Percentiles rank a stretch among this genome's conserved stretches.
Conservation (phyloP, 1,284 basidiomycete genomes). For the Ceratobasidium sp. region DNA sequence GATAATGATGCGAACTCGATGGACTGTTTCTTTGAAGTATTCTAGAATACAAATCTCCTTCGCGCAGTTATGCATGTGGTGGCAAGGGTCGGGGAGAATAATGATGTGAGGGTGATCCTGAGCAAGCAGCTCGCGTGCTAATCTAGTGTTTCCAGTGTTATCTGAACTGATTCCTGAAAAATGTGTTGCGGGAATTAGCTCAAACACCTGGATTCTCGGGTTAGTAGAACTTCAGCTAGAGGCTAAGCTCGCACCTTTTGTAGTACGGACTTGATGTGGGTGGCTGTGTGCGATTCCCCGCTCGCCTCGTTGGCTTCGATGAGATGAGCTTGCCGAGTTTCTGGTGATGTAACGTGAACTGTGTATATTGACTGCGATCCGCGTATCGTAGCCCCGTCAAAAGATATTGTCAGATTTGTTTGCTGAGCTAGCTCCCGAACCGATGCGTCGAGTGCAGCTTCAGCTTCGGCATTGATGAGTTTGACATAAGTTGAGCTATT, state of each 20-base stretch:
- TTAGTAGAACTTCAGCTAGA: background rate
- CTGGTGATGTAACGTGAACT: conserved; percentile 52
- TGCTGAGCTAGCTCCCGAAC: conserved; percentile 1
- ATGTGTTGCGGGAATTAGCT: conserved; percentile 51
- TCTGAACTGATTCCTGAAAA: conserved; percentile 55
- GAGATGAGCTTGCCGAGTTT: conserved; percentile 47
- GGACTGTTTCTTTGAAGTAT: conserved; percentile 52
- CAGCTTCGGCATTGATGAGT: conserved; percentile 19
- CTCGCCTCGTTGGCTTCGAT: conserved; percentile 50
- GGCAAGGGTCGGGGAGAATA: conserved; percentile 55
- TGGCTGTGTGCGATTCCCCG: conserved; percentile 21
- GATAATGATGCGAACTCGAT: conserved; percentile 50
- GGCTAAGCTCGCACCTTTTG: background rate
- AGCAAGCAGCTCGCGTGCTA: conserved; percentile 50
- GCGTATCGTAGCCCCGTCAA: conserved; percentile 21
- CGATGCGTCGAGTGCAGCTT: conserved; percentile 5
- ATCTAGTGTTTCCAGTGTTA: conserved; percentile 57
- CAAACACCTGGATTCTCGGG: conserved; percentile 51
- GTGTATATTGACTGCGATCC: conserved; percentile 47
- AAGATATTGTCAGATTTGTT: conserved; percentile 19
- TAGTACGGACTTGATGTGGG: conserved; percentile 11
- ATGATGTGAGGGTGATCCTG: conserved; percentile 52
- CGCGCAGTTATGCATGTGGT: conserved; percentile 54
- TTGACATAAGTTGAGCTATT: background rate
- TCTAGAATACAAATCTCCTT: conserved; percentile 56